A percentile compares a stretch with the other conserved stretches of the same genome.
These are phyloP conservation scores for Oenanthe sinensis DNA, from an alignment of 129 eudicot species.

Conservation along the genomic window DNA sequence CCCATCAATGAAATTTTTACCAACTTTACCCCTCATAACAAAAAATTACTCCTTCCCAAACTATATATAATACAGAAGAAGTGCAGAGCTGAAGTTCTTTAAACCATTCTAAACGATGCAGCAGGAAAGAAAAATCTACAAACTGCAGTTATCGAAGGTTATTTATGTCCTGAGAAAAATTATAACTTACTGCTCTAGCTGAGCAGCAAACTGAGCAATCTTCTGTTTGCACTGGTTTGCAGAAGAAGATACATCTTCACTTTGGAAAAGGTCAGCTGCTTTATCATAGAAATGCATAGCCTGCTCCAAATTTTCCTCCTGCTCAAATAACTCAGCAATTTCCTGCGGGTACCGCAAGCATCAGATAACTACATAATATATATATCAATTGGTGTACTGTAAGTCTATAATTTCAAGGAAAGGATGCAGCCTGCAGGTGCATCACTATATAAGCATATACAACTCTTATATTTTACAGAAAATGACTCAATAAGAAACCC, in stretches of 20 bases:
- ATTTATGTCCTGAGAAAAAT: neutral
- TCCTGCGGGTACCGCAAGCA: constrained; percentile 34
- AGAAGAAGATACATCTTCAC: constrained; percentile 72
- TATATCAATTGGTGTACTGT: neutral
- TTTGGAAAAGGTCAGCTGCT: constrained; percentile 73
- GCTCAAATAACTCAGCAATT: constrained; percentile 69
- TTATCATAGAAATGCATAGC: constrained; percentile 60
- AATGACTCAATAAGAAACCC: neutral
- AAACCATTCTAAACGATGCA: neutral
- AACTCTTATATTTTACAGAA: neutral
- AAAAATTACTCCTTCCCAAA: neutral
- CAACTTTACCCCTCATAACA: neutral
- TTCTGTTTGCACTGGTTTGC: constrained; percentile 76
- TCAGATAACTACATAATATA: neutral
- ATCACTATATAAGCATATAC: neutral
- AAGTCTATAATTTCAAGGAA: neutral
- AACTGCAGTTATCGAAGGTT: neutral
- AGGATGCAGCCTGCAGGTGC: neutral
- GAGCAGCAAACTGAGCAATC: constrained; percentile 65
- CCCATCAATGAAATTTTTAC: neutral
- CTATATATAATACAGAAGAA: neutral
- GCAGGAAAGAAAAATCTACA: neutral
- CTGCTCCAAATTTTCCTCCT: constrained; percentile 55
- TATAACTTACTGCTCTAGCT: constrained; percentile 50
- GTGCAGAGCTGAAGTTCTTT: neutral